Conservation (phyloP, 2,329 filamentous ascomycete genomes). For the Sarocladiaceae sp. region DNA sequence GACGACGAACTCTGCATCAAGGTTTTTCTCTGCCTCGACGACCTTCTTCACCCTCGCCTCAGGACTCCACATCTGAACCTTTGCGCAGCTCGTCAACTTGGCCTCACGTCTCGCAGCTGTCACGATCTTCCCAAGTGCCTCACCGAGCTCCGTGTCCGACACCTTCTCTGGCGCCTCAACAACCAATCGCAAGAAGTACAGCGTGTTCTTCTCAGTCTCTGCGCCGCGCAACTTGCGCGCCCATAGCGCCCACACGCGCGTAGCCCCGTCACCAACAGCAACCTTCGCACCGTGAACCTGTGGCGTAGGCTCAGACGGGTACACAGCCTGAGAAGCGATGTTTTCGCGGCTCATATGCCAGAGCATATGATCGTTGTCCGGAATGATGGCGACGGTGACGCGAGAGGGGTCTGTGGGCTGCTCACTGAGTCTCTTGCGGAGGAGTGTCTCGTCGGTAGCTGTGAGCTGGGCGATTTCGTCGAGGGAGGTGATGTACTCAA, state of each 20-base stretch:
- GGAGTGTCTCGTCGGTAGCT: background rate
- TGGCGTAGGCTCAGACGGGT: slow-evolving; percentile 25
- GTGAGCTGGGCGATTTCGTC: background rate
- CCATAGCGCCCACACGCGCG: slow-evolving; percentile 1
- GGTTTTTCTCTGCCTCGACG: slow-evolving; percentile 34
- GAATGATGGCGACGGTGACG: slow-evolving; percentile 27
- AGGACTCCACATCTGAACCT: slow-evolving; percentile 82
- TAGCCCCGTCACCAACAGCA: slow-evolving; percentile 19
- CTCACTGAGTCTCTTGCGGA: slow-evolving; percentile 1
- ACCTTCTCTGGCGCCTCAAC: slow-evolving; percentile 48
- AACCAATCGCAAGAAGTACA: slow-evolving; percentile 64
- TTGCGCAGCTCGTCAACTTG: slow-evolving; percentile 59
- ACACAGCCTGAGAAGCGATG: background rate
- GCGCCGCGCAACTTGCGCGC: background rate
- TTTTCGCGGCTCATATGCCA: slow-evolving; percentile 48
- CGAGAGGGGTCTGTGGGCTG: slow-evolving; percentile 13
- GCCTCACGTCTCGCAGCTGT: slow-evolving; percentile 64
- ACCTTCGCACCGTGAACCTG: slow-evolving; percentile 35
- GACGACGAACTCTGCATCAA: slow-evolving; percentile 45
- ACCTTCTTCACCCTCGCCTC: slow-evolving; percentile 43
- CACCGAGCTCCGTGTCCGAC: slow-evolving; percentile 36
- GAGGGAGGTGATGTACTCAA: slow-evolving; percentile 9
- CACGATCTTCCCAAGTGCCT: slow-evolving; percentile 57
- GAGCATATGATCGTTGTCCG: slow-evolving; percentile 26
- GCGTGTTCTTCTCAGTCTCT: slow-evolving; percentile 51